Conservation (phyloP, 2,329 filamentous ascomycete species). For the Meredithiella fracta region DNA sequence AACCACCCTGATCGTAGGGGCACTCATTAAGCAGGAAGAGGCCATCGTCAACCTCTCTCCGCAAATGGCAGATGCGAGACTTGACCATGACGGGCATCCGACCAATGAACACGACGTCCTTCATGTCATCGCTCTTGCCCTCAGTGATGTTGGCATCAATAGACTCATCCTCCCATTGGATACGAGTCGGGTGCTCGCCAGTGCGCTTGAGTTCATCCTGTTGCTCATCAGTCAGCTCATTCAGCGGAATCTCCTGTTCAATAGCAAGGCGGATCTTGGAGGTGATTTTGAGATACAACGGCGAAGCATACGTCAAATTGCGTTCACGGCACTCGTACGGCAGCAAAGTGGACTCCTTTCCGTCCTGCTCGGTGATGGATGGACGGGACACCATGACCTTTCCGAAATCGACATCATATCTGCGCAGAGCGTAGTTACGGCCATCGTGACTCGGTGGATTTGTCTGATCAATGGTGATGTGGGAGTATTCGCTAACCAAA, state of each 20-base stretch:
- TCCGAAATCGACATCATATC: conserved; percentile 91
- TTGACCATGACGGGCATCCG: conserved; percentile 97
- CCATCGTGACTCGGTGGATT: conserved; percentile 61
- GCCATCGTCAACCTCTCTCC: conserved; percentile 65
- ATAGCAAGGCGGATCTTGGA: conserved; percentile 73
- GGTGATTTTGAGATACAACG: conserved; percentile 75
- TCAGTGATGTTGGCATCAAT: conserved; percentile 24
- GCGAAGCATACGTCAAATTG: conserved; percentile 88
- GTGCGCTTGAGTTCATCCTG: conserved; percentile 37
- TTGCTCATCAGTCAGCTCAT: conserved; percentile 53
- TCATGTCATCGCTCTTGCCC: conserved; percentile 35
- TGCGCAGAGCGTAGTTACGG: conserved; percentile 66
- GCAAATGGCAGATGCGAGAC: conserved; percentile 84
- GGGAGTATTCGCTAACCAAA: conserved; percentile 79
- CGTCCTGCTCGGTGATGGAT: conserved; percentile 84
- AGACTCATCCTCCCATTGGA: conserved; percentile 42
- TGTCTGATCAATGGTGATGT: conserved; percentile 85
- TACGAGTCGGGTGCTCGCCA: conserved; percentile 39
- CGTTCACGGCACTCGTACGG: conserved; percentile 91
- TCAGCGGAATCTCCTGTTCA: conserved; percentile 49
- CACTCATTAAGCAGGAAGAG: conserved; percentile 90
- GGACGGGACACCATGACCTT: conserved; percentile 78
- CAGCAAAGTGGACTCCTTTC: conserved; percentile 66
- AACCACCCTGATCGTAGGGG: conserved; percentile 93
- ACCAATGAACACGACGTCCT: conserved; percentile 73